Evolutionary conservation across 768 basidiomycete species (phyloP).

Genomic region (Xerocomus brunneocitrinus): DNA sequence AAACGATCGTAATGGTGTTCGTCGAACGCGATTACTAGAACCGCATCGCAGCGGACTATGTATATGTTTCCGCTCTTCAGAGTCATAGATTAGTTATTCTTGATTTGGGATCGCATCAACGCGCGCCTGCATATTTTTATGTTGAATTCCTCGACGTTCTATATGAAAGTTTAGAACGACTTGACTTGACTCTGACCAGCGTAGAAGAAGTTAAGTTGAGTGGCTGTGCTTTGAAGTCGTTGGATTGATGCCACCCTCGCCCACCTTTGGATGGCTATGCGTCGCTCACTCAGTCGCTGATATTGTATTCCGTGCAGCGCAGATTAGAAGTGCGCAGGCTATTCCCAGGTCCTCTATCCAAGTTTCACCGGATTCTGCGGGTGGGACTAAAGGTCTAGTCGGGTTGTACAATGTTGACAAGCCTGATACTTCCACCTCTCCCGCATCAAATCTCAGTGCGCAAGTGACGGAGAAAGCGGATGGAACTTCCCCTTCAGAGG

Average conservation of each 20-base stretch:
- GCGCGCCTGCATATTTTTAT: too few relatives aligned
- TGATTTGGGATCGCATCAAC: too few relatives aligned
- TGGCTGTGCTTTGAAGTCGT: slow-evolving; percentile 12
- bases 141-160: too few relatives aligned
- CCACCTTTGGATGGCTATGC: slow-evolving; percentile 68
- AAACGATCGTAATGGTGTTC: too few relatives aligned
- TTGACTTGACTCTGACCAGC: too few relatives aligned
- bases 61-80: too few relatives aligned
- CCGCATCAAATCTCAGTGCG: background rate
- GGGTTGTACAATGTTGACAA: background rate
- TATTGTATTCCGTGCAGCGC: slow-evolving; percentile 60
- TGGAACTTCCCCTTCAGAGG: background rate
- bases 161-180: too few relatives aligned
- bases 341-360: slow-evolving; percentile 1
- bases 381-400: background rate
- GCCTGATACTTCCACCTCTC: background rate
- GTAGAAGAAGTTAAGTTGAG: background rate
- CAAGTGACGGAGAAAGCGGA: too few relatives aligned
- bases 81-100: too few relatives aligned
- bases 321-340: slow-evolving; percentile 46
- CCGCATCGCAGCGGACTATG: too few relatives aligned
- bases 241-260: slow-evolving; percentile 58
- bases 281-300: slow-evolving; percentile 57
- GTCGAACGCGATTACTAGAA: too few relatives aligned
- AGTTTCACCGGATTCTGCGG: background rate